Percentiles rank a stretch among this genome's conserved stretches.
These are phyloP conservation scores for Suillus brevipes DNA, from an alignment of 768 basidiomycete species.

Conservation along the genomic window DNA sequence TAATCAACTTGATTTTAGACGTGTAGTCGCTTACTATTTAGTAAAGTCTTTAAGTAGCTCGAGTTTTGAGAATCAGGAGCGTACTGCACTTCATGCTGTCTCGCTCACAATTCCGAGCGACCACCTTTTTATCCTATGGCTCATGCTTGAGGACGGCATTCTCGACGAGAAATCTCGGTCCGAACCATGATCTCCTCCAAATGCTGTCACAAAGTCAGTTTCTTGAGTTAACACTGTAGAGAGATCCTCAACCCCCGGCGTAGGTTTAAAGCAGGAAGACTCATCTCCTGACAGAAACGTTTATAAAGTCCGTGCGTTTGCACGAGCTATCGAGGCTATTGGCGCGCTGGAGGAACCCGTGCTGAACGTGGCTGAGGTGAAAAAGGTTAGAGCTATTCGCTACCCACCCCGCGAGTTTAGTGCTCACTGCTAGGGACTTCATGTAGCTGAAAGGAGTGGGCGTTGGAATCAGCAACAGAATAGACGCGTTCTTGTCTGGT, in stretches of 20 bases:
- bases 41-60: neutral
- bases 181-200: conserved; percentile 40
- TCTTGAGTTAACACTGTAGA: neutral
- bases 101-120: neutral
- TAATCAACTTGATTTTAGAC: neutral
- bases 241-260: neutral
- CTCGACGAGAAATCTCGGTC: conserved; percentile 14
- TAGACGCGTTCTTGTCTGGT: conserved; percentile 41
- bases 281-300: conserved; percentile 35
- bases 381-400: conserved; percentile 28
- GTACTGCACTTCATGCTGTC: neutral
- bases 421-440: neutral
- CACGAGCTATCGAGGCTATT: conserved; percentile 47
- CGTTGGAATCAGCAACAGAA: conserved; percentile 44
- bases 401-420: neutral
- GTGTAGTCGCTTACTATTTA: neutral
- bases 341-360: conserved; percentile 42
- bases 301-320: conserved; percentile 53
- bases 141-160: neutral
- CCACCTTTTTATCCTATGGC: neutral
- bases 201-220: conserved; percentile 44
- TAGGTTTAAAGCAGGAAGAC: conserved; percentile 47
- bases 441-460: conserved; percentile 35
- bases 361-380: conserved; percentile 43
- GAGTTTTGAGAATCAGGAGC: neutral